Evolutionary conservation across 2,329 filamentous ascomycete genomes (phyloP).

Genomic region (Hysterium pulicare): DNA sequence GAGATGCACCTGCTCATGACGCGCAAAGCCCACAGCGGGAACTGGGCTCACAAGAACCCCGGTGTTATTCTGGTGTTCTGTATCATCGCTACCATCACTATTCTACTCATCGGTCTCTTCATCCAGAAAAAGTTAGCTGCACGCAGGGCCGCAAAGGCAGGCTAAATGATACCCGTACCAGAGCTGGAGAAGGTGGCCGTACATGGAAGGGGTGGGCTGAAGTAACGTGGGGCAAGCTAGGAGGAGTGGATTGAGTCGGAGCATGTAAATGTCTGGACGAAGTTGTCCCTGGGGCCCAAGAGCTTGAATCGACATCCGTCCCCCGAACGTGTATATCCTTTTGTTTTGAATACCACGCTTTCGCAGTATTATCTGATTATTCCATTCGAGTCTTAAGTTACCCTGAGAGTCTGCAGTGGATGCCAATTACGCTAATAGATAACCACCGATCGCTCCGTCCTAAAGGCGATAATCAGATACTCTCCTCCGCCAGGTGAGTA

Average conservation of each 20-base stretch:
- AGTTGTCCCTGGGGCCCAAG: constrained; percentile 1
- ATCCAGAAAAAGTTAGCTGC: constrained; percentile 44
- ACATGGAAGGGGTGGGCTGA: not conserved
- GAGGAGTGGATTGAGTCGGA: too few species aligned
- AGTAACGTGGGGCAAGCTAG: not conserved
- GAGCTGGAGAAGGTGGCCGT: not conserved
- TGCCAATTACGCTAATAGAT: too few species aligned
- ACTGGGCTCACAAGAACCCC: constrained; percentile 57
- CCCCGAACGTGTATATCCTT: not conserved
- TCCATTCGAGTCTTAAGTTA: too few species aligned
- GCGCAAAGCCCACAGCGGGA: constrained; percentile 50
- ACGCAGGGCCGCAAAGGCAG: constrained; percentile 3
- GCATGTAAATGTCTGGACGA: too few species aligned
- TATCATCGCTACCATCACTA: constrained; percentile 56
- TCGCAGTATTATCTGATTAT: too few species aligned
- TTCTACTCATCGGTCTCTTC: constrained; percentile 51
- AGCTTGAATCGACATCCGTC: not conserved
- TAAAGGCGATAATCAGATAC: too few species aligned
- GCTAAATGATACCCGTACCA: constrained; percentile 1
- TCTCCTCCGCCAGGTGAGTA: too few species aligned
- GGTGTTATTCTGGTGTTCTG: constrained; percentile 62
- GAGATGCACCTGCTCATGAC: constrained; percentile 45
- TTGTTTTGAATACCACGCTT: constrained; percentile 2
- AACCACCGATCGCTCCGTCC: too few species aligned
- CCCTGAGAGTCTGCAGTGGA: too few species aligned